A percentile compares a stretch with the other conserved stretches of the same genome.
These are phyloP conservation scores for Cylindrotheca closterium DNA, from an alignment of 108 stramenopile genomes.

Conservation along the genomic window DNA sequence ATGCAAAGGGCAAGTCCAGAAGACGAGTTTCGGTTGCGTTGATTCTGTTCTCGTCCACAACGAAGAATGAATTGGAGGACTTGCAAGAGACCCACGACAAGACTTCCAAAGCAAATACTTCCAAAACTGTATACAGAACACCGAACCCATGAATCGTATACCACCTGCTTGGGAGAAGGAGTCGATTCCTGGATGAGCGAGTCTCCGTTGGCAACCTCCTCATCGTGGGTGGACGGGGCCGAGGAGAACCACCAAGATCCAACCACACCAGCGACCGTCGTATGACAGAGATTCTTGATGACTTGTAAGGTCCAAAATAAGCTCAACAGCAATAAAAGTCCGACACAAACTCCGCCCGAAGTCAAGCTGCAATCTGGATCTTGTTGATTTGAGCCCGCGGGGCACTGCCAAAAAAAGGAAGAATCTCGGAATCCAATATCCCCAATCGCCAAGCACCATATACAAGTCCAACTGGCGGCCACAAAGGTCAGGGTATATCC, in stretches of 20 bases:
- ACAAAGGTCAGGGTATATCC: constrained; percentile 35
- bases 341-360: constrained; percentile 10
- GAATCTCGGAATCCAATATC: constrained; percentile 7
- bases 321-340: constrained; percentile 45
- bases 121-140: constrained; percentile 66
- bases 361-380: constrained; percentile 10
- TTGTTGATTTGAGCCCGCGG: background rate
- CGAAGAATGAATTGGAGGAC: constrained; percentile 37
- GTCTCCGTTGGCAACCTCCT: background rate
- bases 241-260: constrained; percentile 90
- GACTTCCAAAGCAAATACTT: constrained; percentile 75
- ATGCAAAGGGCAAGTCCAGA: constrained; percentile 34
- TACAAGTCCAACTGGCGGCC: constrained; percentile 36
- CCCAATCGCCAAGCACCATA: constrained; percentile 30
- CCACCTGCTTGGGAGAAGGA: constrained; percentile 33
- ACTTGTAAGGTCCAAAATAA: constrained; percentile 82
- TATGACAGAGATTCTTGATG: constrained; percentile 75
- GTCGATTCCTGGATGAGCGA: constrained; percentile 28
- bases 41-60: constrained; percentile 23
- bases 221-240: constrained; percentile 27
- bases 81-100: constrained; percentile 67
- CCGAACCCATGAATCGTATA: constrained; percentile 47
- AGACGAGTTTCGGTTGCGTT: background rate
- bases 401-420: constrained; percentile 16
- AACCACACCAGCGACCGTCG: constrained; percentile 81